These are phyloP conservation scores for Gamarada debralockiae DNA, from an alignment of 495 filamentous ascomycete species.

Conservation along the genomic window DNA sequence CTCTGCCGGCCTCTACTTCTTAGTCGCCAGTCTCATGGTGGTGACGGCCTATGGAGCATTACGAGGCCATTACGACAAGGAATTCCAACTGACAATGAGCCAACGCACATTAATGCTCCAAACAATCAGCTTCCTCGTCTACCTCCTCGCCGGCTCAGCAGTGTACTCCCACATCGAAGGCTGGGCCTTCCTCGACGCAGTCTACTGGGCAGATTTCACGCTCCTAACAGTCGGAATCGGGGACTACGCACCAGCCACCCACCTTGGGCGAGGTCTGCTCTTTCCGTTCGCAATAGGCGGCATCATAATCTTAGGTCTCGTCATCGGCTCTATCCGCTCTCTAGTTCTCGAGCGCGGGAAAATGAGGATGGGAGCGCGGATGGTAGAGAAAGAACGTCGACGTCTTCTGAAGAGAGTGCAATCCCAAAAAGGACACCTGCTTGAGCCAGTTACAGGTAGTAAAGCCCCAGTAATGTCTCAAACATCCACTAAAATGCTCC, in stretches of 20 bases:
- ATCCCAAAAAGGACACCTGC: slow-evolving; percentile 38
- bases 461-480: slow-evolving; percentile 13
- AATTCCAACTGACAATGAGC: slow-evolving; percentile 67
- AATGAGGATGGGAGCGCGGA: slow-evolving; percentile 60
- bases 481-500: not conserved
- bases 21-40: slow-evolving; percentile 66
- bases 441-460: slow-evolving; percentile 40
- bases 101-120: slow-evolving; percentile 88
- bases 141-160: slow-evolving; percentile 69
- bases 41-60: slow-evolving; percentile 65
- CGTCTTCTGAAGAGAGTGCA: slow-evolving; percentile 48
- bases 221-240: slow-evolving; percentile 82
- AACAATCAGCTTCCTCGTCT: slow-evolving; percentile 73
- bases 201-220: slow-evolving; percentile 84
- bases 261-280: slow-evolving; percentile 61
- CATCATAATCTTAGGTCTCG: slow-evolving; percentile 73
- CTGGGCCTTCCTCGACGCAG: slow-evolving; percentile 73
- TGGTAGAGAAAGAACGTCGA: slow-evolving; percentile 65
- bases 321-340: slow-evolving; percentile 76
- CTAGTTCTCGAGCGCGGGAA: slow-evolving; percentile 77
- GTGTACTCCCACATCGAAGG: slow-evolving; percentile 69
- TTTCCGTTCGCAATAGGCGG: slow-evolving; percentile 80
- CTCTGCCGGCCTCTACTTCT: slow-evolving; percentile 70
- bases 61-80: slow-evolving; percentile 57
- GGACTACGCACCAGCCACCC: slow-evolving; percentile 54